Percentiles rank a stretch among this genome's conserved stretches.
These are phyloP conservation scores for Angophora floribunda DNA, from an alignment of 345 rosid genomes.

Conservation along the genomic window DNA sequence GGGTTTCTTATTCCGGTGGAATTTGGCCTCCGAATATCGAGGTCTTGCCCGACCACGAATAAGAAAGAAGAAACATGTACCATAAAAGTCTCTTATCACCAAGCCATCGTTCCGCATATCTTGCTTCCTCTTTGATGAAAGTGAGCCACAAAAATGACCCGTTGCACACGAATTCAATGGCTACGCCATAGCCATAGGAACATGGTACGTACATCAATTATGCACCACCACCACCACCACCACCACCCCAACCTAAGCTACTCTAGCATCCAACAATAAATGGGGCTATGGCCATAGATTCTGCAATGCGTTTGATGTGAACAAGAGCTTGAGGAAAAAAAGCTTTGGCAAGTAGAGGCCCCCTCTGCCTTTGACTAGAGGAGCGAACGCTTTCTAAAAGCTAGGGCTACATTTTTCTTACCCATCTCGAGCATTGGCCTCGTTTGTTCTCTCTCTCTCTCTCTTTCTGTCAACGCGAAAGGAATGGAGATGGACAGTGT, in stretches of 20 bases:
- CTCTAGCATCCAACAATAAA: background rate
- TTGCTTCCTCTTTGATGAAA: background rate
- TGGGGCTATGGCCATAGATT: background rate
- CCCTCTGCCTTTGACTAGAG: background rate
- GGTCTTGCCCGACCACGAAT: background rate
- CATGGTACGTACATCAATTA: background rate
- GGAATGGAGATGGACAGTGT: background rate
- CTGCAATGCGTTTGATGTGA: background rate
- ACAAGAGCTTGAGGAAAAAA: background rate
- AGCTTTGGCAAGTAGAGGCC: background rate
- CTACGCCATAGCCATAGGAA: background rate
- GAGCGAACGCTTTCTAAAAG: background rate
- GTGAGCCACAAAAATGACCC: background rate
- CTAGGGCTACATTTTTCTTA: background rate
- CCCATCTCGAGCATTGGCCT: background rate
- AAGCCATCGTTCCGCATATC: background rate
- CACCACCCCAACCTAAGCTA: background rate
- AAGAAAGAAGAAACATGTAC: background rate
- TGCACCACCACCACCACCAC: background rate
- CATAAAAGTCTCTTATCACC: background rate
- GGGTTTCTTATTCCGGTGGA: background rate
- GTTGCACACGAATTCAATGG: background rate
- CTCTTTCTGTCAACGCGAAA: background rate
- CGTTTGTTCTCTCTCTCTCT: background rate
- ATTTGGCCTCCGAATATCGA: background rate